phyloP scores from a whole-genome alignment of 495 filamentous ascomycete species.

The Peziza echinospora region DNA sequence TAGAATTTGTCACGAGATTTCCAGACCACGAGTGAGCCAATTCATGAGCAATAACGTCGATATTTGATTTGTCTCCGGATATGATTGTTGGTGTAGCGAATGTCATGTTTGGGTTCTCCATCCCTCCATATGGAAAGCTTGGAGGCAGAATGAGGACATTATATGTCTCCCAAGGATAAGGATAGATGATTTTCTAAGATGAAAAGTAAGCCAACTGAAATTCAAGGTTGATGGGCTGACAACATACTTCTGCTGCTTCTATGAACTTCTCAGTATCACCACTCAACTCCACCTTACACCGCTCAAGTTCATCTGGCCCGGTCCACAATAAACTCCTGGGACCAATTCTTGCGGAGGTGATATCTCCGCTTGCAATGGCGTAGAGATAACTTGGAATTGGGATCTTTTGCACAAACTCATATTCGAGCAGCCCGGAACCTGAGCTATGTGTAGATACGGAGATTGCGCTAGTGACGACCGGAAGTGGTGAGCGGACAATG shows the following conservation, averaged over 20 bases:
- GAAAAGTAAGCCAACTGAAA: conserved; percentile 6
- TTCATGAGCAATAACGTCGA: conserved; percentile 94
- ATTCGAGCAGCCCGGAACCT: conserved; percentile 37
- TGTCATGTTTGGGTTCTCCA: conserved; percentile 90
- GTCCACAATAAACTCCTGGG: conserved; percentile 65
- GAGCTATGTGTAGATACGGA: conserved; percentile 24
- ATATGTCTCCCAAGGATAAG: conserved; percentile 84
- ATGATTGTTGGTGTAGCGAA: conserved; percentile 88
- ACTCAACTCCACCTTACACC: conserved; percentile 76
- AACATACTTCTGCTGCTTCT: conserved; percentile 47
- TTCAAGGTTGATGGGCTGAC: not conserved
- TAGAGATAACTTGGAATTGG: conserved; percentile 91
- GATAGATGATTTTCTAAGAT: conserved; percentile 45
- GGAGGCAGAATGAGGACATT: conserved; percentile 80
- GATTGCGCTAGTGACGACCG: conserved; percentile 73
- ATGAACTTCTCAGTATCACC: conserved; percentile 78
- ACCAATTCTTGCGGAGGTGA: conserved; percentile 63
- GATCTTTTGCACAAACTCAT: conserved; percentile 68
- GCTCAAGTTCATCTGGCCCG: conserved; percentile 64
- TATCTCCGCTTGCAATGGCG: conserved; percentile 75
- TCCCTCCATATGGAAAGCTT: conserved; percentile 66
- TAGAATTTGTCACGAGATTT: conserved; percentile 72
- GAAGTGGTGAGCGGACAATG: conserved; percentile 63
- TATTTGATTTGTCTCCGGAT: conserved; percentile 74
- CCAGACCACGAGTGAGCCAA: conserved; percentile 82